phyloP scores from a whole-genome alignment of 2,329 filamentous ascomycete species.

The Fusarium sp. region DNA sequence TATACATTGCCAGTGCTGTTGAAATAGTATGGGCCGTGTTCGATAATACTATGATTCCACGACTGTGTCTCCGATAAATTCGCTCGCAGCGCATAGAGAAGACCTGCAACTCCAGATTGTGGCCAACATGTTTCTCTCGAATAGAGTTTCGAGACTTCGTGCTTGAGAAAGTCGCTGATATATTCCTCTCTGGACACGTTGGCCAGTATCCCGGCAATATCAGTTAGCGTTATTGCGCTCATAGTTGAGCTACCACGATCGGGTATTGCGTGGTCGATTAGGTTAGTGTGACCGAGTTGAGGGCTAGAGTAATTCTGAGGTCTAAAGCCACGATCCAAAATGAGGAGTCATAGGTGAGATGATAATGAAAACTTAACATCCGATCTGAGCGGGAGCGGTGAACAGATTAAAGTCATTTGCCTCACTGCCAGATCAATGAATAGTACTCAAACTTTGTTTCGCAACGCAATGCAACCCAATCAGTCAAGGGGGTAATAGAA shows the following conservation, averaged over 20 bases:
- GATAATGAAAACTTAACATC: background rate
- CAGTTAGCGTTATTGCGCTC: background rate
- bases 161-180: slow-evolving; percentile 10
- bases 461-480: background rate
- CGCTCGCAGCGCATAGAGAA: background rate
- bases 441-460: background rate
- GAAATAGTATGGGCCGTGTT: background rate
- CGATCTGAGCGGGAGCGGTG: too few species aligned
- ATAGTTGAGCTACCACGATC: background rate
- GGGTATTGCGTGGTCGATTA: background rate
- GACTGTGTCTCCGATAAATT: background rate
- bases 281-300: background rate
- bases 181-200: background rate
- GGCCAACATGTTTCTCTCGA: slow-evolving; percentile 15
- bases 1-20: slow-evolving; percentile 13
- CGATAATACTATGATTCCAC: background rate
- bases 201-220: background rate
- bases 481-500: background rate
- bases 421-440: background rate
- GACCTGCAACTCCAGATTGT: slow-evolving; percentile 10
- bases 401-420: background rate
- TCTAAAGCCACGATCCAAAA: background rate
- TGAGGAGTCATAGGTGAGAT: background rate
- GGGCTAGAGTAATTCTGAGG: background rate
- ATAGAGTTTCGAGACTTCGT: slow-evolving; percentile 4